These are phyloP conservation scores for Pseudoscleropodium purum DNA, from an alignment of 225 moss, liverwort and hornwort genomes.

Conservation along the genomic window DNA sequence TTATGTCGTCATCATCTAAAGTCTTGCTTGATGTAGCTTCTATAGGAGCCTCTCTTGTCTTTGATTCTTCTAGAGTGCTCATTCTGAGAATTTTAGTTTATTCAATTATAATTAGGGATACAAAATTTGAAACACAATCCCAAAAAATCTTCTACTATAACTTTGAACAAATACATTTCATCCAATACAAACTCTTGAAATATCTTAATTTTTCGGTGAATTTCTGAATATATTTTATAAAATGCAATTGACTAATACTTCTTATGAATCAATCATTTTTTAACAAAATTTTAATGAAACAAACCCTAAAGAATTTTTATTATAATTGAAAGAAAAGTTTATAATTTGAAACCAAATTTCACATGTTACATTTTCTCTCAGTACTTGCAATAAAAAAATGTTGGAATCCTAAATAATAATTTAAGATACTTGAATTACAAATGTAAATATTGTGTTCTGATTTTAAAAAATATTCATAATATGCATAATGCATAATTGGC, in stretches of 20 bases:
- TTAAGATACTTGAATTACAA: neutral
- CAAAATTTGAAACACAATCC: neutral
- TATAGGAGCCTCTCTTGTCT: neutral
- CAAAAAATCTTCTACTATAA: neutral
- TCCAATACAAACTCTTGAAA: neutral
- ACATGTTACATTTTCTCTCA: neutral
- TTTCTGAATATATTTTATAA: neutral
- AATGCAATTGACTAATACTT: too few species aligned
- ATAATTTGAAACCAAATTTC: neutral
- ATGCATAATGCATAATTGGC: neutral
- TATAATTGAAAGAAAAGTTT: too few species aligned
- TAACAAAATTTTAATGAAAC: neutral
- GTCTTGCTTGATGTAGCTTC: neutral
- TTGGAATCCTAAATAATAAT: too few species aligned
- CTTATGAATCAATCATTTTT: neutral
- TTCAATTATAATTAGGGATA: neutral
- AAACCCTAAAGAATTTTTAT: neutral
- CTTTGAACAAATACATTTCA: neutral
- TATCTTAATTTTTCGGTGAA: neutral
- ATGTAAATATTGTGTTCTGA: neutral
- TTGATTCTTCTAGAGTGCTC: neutral
- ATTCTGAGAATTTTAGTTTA: neutral
- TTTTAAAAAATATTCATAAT: neutral
- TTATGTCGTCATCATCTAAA: neutral
- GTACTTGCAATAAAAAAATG: neutral